A percentile compares a stretch with the other conserved stretches of the same genome.
Conservation (phyloP, 225 moss, liverwort and hornwort genomes). For the Thuidium tamariscinum region DNA sequence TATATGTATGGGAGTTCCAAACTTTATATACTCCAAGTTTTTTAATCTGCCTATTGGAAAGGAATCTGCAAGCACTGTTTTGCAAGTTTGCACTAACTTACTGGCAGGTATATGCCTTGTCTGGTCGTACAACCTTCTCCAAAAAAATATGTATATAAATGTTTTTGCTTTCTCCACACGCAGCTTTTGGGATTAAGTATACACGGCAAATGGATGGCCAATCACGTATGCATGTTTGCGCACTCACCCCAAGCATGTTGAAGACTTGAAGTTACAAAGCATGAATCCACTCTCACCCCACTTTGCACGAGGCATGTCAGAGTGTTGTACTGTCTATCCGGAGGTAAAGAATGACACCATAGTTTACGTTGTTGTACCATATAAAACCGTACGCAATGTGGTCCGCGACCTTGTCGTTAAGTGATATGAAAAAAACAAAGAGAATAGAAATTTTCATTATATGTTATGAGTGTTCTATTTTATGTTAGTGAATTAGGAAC, state of each 20-base stretch:
- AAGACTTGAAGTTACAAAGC: not conserved
- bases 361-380: not conserved
- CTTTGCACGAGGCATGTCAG: not conserved
- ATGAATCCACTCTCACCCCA: not conserved
- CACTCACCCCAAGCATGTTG: not conserved
- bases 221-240: not conserved
- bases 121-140: not conserved
- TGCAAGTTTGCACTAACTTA: not conserved
- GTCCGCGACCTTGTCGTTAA: not conserved
- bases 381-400: too few species aligned
- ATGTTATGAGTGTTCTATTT: rapidly evolving
- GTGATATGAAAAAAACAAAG: not conserved
- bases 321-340: not conserved
- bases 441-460: not conserved
- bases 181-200: too few species aligned
- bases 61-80: not conserved
- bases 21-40: not conserved
- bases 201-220: not conserved
- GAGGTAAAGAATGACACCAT: not conserved
- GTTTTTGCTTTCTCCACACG: not conserved
- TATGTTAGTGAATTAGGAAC: too few species aligned
- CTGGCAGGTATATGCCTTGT: not conserved
- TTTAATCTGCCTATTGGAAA: not conserved
- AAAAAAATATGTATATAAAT: not conserved
- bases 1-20: too few species aligned